Evolutionary conservation across 345 rosid species (phyloP), one percentile per base, ranked within the genome.

Genomic region (Noccaea bulbosa): DNA sequence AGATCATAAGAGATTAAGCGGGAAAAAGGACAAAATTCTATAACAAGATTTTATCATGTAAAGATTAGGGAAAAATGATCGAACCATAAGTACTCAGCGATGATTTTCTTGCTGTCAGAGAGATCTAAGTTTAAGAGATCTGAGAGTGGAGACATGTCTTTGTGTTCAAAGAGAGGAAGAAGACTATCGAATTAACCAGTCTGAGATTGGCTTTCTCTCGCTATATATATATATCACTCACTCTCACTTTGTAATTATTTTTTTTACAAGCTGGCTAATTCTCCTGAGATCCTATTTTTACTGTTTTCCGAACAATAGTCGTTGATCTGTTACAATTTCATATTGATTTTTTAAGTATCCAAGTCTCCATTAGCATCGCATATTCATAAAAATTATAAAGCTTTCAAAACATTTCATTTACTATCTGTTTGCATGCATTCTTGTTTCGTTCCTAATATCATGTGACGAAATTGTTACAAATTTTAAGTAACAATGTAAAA

Each of bases 1-100:
- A 68, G 64, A 37, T 48, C 51, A 50, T 32, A 4, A 35, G 1
- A 5, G 62, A 55, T 33, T 14, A 53, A 32, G 20, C 22, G 9
- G 30, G 30, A 54, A 54, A 37, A 33, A 32, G 32, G 24, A 59
- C 11, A 20, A 14, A 39, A 34, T 39, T 39, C 10, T 34, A 11
- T 27, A 12, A 54, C 20, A 6, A 0, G 24, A 58, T 27, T 27
- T 24, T 1, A 24, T 24, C 27, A 24, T 9, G 66, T 14, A 64
- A 10, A 69, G 44, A 22, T 27, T 6, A 62, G 35, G 35, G 37
- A 16, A 17, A 27, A 59, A 14, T 67, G 22, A 40, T 51, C 55
- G 34, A 79, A 93, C 98, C 97, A 93, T 62, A 93, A 89, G 81
- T 93, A 93, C 70, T 93, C 98, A 12, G 97, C 97, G 52, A 93